phyloP scores from a whole-genome alignment of 225 moss, liverwort and hornwort genomes.

The Lunularia cruciata region DNA sequence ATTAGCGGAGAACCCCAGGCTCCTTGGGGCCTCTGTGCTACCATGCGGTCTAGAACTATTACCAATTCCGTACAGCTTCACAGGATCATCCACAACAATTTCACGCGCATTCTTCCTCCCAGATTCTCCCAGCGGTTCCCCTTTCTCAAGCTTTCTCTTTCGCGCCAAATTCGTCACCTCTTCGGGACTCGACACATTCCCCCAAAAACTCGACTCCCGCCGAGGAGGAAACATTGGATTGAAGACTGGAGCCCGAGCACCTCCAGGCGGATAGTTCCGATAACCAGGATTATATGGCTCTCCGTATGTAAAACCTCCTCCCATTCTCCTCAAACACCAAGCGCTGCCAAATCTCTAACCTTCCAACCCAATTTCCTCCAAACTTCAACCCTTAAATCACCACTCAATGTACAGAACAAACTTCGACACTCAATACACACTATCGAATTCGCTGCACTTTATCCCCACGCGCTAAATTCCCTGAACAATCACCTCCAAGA shows the following conservation, averaged over 20 bases:
- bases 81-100: background rate
- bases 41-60: background rate
- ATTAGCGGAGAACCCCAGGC: too few species aligned
- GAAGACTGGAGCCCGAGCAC: background rate
- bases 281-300: constrained; percentile 8
- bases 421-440: too few species aligned
- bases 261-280: constrained; percentile 1
- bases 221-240: background rate
- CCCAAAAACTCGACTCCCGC: constrained; percentile 2
- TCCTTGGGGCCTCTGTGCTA: background rate
- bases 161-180: constrained; percentile 8
- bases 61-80: background rate
- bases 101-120: constrained; percentile 1
- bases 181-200: background rate
- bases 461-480: too few species aligned
- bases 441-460: too few species aligned
- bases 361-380: too few species aligned
- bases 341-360: background rate
- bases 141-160: constrained; percentile 31
- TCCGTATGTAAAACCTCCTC: background rate
- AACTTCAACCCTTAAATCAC: too few species aligned
- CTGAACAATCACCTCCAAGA: too few species aligned
- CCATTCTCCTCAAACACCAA: background rate
- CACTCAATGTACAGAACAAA: too few species aligned
- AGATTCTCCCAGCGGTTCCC: background rate